A percentile compares a stretch with the other conserved stretches of the same genome.
Evolutionary conservation across 208 protist genomes (phyloP).

Genomic region (Leishmania braziliensis): DNA sequence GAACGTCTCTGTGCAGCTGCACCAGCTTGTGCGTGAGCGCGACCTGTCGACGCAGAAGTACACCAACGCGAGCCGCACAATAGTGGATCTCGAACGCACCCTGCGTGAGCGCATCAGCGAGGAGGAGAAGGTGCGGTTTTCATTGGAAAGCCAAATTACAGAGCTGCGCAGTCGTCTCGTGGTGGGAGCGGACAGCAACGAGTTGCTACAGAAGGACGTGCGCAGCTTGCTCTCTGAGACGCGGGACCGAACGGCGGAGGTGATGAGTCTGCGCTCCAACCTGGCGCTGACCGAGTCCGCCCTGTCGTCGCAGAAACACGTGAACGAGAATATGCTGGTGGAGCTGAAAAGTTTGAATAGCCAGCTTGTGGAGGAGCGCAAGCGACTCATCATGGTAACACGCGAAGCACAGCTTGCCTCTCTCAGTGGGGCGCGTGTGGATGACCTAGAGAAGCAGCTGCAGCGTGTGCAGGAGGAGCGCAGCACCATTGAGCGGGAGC

Average conservation of each 20-base stretch:
- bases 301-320: constrained; percentile 78
- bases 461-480: constrained; percentile 44
- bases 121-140: constrained; percentile 70
- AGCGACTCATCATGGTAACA: constrained; percentile 63
- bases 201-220: constrained; percentile 78
- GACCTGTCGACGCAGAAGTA: constrained; percentile 76
- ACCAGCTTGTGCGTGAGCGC: constrained; percentile 85
- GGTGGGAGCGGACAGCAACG: constrained; percentile 81
- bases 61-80: constrained; percentile 50
- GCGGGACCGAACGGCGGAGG: constrained; percentile 63
- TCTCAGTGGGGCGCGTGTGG: constrained; percentile 31
- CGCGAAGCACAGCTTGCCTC: constrained; percentile 59
- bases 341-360: constrained; percentile 76
- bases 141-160: constrained; percentile 71
- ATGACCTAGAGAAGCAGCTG: constrained; percentile 62
- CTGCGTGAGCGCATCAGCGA: constrained; percentile 57
- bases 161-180: constrained; percentile 83
- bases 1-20: constrained; percentile 69
- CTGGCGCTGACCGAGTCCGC: constrained; percentile 75
- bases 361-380: constrained; percentile 82
- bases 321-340: constrained; percentile 85
- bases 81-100: constrained; percentile 59
- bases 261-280: constrained; percentile 69
- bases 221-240: constrained; percentile 60
- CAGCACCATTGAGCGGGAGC: constrained; percentile 61